Conservation (phyloP, 176 grass and related monocot genomes). For the Musa beccarii region DNA sequence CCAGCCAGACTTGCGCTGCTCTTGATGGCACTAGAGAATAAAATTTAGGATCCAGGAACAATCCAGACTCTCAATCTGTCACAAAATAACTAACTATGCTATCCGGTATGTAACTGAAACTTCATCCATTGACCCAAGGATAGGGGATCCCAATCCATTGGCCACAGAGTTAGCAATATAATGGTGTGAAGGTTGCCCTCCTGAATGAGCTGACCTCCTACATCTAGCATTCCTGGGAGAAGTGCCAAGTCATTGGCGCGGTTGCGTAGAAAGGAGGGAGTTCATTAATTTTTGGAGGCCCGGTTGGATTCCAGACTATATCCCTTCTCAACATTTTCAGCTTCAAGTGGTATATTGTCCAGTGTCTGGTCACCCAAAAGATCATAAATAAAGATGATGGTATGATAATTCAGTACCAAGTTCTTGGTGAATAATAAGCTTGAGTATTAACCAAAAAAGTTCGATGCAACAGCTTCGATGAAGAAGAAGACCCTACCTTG, state of each 20-base stretch:
- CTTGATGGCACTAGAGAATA: background rate
- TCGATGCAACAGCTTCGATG: background rate
- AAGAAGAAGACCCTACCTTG: constrained; percentile 40
- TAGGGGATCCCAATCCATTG: constrained; percentile 60
- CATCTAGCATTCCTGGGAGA: constrained; percentile 48
- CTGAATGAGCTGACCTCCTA: constrained; percentile 50
- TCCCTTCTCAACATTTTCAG: constrained; percentile 81
- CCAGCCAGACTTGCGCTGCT: background rate
- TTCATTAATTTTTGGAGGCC: constrained; percentile 49
- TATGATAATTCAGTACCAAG: background rate
- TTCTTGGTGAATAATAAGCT: background rate
- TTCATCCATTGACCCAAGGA: constrained; percentile 8
- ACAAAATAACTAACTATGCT: background rate
- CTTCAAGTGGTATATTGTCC: constrained; percentile 93
- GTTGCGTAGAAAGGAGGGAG: constrained; percentile 37
- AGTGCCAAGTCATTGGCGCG: constrained; percentile 20
- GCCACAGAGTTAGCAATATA: constrained; percentile 30
- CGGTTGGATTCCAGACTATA: constrained; percentile 58
- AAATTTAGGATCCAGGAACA: background rate
- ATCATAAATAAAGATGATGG: background rate
- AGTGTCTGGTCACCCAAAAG: constrained; percentile 47
- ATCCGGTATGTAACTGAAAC: background rate
- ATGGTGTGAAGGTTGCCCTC: constrained; percentile 45
- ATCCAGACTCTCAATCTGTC: background rate
- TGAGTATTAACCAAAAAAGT: background rate